Evolutionary conservation across 805 yeast genomes (phyloP).

Genomic region (Clavispora santaluciae): DNA sequence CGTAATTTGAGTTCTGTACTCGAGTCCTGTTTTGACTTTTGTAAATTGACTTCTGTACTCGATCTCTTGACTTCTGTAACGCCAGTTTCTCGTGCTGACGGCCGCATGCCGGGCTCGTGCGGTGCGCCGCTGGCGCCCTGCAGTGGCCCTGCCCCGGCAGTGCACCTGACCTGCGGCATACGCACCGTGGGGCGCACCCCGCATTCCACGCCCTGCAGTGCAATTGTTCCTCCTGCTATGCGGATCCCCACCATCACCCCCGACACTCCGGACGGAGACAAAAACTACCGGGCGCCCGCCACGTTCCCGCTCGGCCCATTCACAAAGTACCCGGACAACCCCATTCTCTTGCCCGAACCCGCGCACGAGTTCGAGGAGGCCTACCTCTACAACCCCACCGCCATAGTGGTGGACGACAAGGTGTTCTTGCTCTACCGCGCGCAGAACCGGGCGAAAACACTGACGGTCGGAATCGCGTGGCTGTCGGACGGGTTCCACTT

Average conservation of each 20-base stretch:
- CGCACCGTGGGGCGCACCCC: too few species aligned
- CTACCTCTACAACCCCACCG: slow-evolving; percentile 38
- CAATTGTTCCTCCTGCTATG: slow-evolving; percentile 1
- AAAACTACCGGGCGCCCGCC: slow-evolving; percentile 27
- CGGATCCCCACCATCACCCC: slow-evolving; percentile 22
- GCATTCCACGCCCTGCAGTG: background rate
- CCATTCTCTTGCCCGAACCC: slow-evolving; percentile 36
- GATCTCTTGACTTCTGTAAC: too few species aligned
- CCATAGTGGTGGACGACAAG: slow-evolving; percentile 34
- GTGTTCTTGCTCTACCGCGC: slow-evolving; percentile 38
- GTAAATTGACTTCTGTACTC: too few species aligned
- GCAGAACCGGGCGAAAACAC: slow-evolving; percentile 28
- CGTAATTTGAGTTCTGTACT: too few species aligned
- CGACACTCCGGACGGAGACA: slow-evolving; percentile 27
- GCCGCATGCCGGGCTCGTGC: too few species aligned
- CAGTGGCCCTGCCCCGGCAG: too few species aligned
- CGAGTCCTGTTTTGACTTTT: too few species aligned
- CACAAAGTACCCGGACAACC: slow-evolving; percentile 29
- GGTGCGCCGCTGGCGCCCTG: too few species aligned
- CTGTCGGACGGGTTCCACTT: slow-evolving; percentile 35
- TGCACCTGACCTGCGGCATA: too few species aligned
- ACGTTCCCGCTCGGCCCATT: slow-evolving; percentile 41
- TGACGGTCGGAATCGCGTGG: slow-evolving; percentile 39
- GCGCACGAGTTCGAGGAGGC: slow-evolving; percentile 33
- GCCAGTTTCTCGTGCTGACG: too few species aligned